These are phyloP conservation scores for Rhodotorula sp. DNA, from an alignment of 1,284 basidiomycete species.

Conservation along the genomic window DNA sequence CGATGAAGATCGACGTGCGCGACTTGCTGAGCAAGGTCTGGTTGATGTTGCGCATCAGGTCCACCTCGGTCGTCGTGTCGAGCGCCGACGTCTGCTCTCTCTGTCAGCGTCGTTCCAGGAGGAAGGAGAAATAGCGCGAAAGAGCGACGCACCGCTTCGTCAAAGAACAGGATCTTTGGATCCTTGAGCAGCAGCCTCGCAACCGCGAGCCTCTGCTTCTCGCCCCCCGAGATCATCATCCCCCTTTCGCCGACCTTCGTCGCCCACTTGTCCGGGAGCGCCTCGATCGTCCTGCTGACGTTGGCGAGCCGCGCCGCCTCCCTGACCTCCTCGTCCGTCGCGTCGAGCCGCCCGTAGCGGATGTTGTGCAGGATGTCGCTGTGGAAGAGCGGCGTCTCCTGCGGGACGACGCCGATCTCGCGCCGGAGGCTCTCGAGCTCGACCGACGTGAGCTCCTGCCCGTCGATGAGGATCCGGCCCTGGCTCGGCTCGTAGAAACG, in stretches of 20 bases:
- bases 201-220: conserved; percentile 94
- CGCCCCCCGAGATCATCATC: conserved; percentile 96
- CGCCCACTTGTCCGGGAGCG: conserved; percentile 79
- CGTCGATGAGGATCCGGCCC: conserved; percentile 81
- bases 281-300: conserved; percentile 76
- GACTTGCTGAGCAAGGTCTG: conserved; percentile 69
- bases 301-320: conserved; percentile 82
- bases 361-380: conserved; percentile 93
- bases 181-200: conserved; percentile 91
- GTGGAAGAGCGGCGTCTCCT: conserved; percentile 97
- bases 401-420: conserved; percentile 89
- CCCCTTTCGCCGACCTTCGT: conserved; percentile 96
- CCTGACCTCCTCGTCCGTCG: conserved; percentile 83
- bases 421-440: conserved; percentile 72
- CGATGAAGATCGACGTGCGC: conserved; percentile 93
- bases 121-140: background rate
- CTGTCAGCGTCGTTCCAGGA: conserved; percentile 3
- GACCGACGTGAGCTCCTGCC: conserved; percentile 77
- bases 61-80: conserved; percentile 90
- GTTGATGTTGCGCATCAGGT: conserved; percentile 94
- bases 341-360: conserved; percentile 85
- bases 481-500: conserved; percentile 86
- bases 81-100: conserved; percentile 77
- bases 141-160: conserved; percentile 76
- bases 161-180: conserved; percentile 93